phyloP scores from a whole-genome alignment of 139 green algal species.

The Volvox reticuliferus region DNA sequence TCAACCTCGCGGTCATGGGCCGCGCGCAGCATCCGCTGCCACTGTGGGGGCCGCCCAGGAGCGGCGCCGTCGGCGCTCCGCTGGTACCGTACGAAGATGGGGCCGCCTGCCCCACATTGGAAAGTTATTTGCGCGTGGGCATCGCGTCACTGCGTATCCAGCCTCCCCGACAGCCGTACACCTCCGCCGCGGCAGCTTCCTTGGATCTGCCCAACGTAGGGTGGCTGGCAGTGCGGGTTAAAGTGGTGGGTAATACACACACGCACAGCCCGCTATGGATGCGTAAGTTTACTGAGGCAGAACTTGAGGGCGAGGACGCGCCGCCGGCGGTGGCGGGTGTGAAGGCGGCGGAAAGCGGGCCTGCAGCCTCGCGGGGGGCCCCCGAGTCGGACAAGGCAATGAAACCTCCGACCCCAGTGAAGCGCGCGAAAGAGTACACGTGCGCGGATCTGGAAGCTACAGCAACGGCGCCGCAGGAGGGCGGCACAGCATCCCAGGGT shows the following conservation, averaged over 20 bases:
- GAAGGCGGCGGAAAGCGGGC: neutral
- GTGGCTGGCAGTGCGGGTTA: neutral
- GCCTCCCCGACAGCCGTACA: neutral
- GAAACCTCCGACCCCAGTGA: neutral
- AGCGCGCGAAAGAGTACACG: neutral
- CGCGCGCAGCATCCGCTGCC: neutral
- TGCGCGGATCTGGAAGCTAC: neutral
- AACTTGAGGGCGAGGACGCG: neutral
- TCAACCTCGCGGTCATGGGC: constrained; percentile 52
- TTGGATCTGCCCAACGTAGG: neutral
- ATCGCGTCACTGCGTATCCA: constrained; percentile 6
- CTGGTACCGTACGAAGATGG: constrained; percentile 4
- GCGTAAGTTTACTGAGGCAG: neutral
- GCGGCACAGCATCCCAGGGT: neutral
- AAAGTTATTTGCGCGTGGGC: constrained; percentile 30
- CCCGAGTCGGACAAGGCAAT: neutral
- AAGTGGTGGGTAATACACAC: constrained; percentile 36
- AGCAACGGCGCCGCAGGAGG: neutral
- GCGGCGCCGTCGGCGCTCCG: neutral
- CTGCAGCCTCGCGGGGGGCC: neutral
- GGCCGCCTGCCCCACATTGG: constrained; percentile 8
- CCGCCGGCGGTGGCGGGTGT: neutral
- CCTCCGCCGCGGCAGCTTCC: neutral
- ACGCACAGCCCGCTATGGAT: neutral
- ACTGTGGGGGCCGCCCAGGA: neutral